These are phyloP conservation scores for Zoysia pacifica DNA, from an alignment of 176 grass and related monocot species.

Conservation along the genomic window DNA sequence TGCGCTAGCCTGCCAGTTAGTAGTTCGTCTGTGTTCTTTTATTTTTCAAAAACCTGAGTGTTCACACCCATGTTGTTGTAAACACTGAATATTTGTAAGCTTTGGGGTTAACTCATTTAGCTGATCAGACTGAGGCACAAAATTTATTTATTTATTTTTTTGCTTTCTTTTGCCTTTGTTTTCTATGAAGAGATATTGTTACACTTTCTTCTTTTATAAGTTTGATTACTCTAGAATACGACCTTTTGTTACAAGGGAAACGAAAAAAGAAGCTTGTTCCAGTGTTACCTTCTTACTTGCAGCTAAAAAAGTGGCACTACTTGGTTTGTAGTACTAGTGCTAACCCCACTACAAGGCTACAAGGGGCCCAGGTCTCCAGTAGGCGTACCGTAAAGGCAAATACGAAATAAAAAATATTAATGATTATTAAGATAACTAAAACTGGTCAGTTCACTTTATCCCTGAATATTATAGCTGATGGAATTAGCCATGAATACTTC, in stretches of 20 bases:
- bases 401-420: neutral
- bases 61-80: constrained; percentile 1
- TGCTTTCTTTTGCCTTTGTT: constrained; percentile 5
- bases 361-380: neutral
- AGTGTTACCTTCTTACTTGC: neutral
- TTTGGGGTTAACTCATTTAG: too few relatives aligned
- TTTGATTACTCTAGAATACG: constrained; percentile 13
- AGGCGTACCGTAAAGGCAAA: neutral
- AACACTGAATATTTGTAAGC: constrained; percentile 12
- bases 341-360: neutral
- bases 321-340: neutral
- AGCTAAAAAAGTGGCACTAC: neutral
- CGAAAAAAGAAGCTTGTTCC: neutral
- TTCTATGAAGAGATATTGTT: constrained; percentile 9
- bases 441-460: neutral
- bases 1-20: neutral
- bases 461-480: neutral
- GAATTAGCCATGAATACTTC: neutral
- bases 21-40: neutral
- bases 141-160: too few relatives aligned
- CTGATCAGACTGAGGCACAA: too few relatives aligned
- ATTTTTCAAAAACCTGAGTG: neutral
- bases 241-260: neutral
- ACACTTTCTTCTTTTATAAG: constrained; percentile 15
- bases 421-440: constrained; percentile 5